phyloP scores from a whole-genome alignment of 177 flowering plant genomes.

The Vitis hybrid region DNA sequence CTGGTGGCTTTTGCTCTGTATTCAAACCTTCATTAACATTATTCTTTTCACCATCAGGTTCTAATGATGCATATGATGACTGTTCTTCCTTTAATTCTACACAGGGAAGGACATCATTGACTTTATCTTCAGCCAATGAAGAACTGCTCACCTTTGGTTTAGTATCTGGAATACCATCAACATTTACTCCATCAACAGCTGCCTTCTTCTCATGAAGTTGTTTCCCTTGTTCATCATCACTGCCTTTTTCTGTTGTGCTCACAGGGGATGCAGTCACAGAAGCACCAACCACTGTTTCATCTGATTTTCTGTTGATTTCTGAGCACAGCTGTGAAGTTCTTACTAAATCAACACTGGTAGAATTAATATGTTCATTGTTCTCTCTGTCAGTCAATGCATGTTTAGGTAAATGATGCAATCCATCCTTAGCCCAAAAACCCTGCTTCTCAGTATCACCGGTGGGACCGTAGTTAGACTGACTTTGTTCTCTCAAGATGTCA shows the following conservation, averaged over 20 bases:
- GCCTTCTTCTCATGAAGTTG: slow-evolving; percentile 18
- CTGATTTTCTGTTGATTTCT: slow-evolving; percentile 18
- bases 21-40: slow-evolving; percentile 7
- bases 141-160: slow-evolving; percentile 14
- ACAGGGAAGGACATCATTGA: slow-evolving; percentile 9
- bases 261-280: slow-evolving; percentile 1
- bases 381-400: neutral
- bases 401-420: no score
- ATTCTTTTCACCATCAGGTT: slow-evolving; percentile 13
- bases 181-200: slow-evolving; percentile 2
- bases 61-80: slow-evolving; percentile 19
- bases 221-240: slow-evolving; percentile 17
- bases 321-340: slow-evolving; percentile 16
- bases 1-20: slow-evolving; percentile 12
- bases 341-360: slow-evolving; percentile 21
- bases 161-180: slow-evolving; percentile 15
- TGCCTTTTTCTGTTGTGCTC: slow-evolving; percentile 8
- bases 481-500: slow-evolving; percentile 10
- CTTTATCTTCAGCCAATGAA: slow-evolving; percentile 19
- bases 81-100: slow-evolving; percentile 27
- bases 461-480: slow-evolving; percentile 16
- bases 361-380: slow-evolving; percentile 14
- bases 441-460: slow-evolving; percentile 27
- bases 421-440: slow-evolving; percentile 18
- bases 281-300: slow-evolving; percentile 1